A percentile compares a stretch with the other conserved stretches of the same genome.
Evolutionary conservation across 1,284 basidiomycete genomes (phyloP).

Genomic region (Fistulinella cinereoalba): DNA sequence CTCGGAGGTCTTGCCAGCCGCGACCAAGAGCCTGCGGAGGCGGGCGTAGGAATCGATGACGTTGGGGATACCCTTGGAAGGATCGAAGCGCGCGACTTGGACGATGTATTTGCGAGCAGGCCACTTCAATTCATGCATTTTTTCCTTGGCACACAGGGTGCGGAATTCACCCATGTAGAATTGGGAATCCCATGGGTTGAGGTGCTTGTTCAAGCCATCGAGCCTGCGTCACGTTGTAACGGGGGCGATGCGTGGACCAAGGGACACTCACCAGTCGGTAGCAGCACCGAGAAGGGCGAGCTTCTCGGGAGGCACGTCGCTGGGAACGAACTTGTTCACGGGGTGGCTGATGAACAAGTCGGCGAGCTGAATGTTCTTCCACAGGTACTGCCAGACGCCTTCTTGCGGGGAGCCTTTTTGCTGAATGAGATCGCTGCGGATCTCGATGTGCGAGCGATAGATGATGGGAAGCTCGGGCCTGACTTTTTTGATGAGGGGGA

Average conservation of each 20-base stretch:
- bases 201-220: conserved; percentile 85
- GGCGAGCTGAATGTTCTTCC: conserved; percentile 81
- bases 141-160: conserved; percentile 67
- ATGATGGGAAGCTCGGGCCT: conserved; percentile 80
- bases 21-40: conserved; percentile 63
- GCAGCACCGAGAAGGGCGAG: conserved; percentile 72
- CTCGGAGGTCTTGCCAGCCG: conserved; percentile 42
- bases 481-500: conserved; percentile 80
- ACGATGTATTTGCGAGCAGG: conserved; percentile 77
- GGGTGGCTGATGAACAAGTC: conserved; percentile 89
- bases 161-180: conserved; percentile 85
- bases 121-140: conserved; percentile 77
- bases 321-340: conserved; percentile 87
- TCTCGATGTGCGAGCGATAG: conserved; percentile 90
- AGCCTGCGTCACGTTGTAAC: conserved; percentile 47
- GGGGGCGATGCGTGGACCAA: neutral
- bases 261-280: conserved; percentile 64
- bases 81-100: conserved; percentile 85
- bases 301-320: conserved; percentile 71
- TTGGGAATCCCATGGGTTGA: conserved; percentile 70
- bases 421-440: conserved; percentile 76
- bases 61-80: conserved; percentile 71
- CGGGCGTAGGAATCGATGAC: conserved; percentile 80
- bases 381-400: conserved; percentile 87
- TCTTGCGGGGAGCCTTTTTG: conserved; percentile 75